phyloP scores from a whole-genome alignment of 108 stramenopile species.

The Cyclotella cryptica region DNA sequence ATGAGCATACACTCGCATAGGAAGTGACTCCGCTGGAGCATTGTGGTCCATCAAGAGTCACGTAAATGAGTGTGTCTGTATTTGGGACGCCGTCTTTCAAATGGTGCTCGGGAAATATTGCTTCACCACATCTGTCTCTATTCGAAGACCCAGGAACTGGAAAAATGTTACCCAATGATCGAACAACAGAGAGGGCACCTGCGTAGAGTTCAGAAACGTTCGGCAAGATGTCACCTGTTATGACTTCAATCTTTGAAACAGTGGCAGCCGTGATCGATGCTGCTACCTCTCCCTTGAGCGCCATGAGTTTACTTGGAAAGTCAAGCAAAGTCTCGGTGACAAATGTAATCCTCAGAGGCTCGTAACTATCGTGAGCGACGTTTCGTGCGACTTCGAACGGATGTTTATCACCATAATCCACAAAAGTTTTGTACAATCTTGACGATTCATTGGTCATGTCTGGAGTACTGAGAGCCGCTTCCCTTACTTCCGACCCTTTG shows the following conservation, averaged over 20 bases:
- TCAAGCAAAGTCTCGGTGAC: constrained; percentile 41
- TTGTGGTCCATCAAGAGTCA: constrained; percentile 70
- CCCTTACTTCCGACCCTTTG: not conserved
- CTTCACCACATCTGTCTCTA: constrained; percentile 45
- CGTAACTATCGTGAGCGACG: constrained; percentile 10
- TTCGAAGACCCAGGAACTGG: constrained; percentile 12
- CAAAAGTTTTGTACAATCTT: constrained; percentile 32
- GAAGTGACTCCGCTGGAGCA: constrained; percentile 37
- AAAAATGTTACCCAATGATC: constrained; percentile 30
- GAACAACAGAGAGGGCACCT: constrained; percentile 44
- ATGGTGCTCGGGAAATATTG: constrained; percentile 65
- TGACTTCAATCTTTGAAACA: constrained; percentile 50
- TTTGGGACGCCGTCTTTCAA: constrained; percentile 69
- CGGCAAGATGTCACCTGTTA: constrained; percentile 52
- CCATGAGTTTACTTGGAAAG: constrained; percentile 1
- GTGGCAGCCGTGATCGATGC: constrained; percentile 34
- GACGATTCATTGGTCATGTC: constrained; percentile 13
- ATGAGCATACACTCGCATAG: constrained; percentile 51
- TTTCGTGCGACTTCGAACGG: constrained; percentile 12
- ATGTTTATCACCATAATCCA: constrained; percentile 43
- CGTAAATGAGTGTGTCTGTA: constrained; percentile 78
- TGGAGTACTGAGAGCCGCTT: constrained; percentile 21
- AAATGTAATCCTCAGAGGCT: constrained; percentile 47
- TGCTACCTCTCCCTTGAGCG: not conserved
- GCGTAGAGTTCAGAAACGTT: constrained; percentile 45